Conservation (phyloP, 352 stramenopile genomes). For the Pythium utonaiense region DNA sequence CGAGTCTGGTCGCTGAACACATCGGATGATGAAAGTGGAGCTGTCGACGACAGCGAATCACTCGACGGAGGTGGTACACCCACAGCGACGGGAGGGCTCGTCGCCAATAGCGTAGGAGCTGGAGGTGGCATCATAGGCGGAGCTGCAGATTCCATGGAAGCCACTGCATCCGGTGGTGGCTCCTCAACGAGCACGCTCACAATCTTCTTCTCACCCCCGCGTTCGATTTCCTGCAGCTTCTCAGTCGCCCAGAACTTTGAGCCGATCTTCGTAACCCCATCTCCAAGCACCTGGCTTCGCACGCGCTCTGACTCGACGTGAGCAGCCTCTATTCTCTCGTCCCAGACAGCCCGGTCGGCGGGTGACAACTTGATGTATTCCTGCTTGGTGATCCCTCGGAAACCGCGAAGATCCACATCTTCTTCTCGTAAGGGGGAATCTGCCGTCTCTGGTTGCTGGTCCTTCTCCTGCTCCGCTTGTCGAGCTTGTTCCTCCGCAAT, state of each 20-base stretch:
- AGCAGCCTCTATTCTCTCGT: conserved; percentile 51
- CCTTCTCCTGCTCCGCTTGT: conserved; percentile 37
- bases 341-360: conserved; percentile 49
- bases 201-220: background rate
- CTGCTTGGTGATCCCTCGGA: conserved; percentile 61
- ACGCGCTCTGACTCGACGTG: conserved; percentile 38
- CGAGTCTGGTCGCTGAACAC: background rate
- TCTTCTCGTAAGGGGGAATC: conserved; percentile 14
- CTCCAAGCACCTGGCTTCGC: conserved; percentile 34
- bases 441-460: conserved; percentile 27
- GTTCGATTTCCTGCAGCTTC: conserved; percentile 10
- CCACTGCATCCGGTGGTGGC: background rate
- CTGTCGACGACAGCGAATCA: background rate
- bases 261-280: conserved; percentile 42
- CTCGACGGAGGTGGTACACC: background rate
- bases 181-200: conserved; percentile 4
- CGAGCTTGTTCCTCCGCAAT: conserved; percentile 42
- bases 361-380: conserved; percentile 49
- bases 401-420: conserved; percentile 43
- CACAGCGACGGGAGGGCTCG: background rate
- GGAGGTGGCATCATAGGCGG: background rate
- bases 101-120: background rate
- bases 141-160: background rate
- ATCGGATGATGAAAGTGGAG: background rate
- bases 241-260: conserved; percentile 47